These are phyloP conservation scores for Clathrospora elynae DNA, from an alignment of 2,329 filamentous ascomycete genomes.

Conservation along the genomic window DNA sequence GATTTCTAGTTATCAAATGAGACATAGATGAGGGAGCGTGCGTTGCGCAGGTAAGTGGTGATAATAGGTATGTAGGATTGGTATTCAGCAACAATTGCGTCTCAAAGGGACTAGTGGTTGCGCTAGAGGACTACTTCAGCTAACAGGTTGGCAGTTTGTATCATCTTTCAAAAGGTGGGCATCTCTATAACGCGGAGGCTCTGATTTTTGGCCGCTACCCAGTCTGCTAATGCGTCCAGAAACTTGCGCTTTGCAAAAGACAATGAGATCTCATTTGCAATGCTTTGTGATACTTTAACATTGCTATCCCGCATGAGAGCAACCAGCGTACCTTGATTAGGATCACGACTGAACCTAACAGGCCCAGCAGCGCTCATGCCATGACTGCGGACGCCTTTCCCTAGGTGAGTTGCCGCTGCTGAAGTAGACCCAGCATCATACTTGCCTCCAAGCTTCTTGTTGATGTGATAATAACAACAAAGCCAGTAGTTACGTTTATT, in stretches of 20 bases:
- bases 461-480: conserved; percentile 2
- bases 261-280: neutral
- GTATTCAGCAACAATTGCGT: conserved; percentile 9
- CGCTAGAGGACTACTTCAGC: conserved; percentile 1
- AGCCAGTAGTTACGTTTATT: conserved; percentile 2
- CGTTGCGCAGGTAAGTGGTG: too few species aligned
- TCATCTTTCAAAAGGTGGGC: neutral
- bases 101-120: conserved; percentile 17
- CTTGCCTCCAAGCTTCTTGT: neutral
- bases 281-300: neutral
- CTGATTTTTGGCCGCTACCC: conserved; percentile 1
- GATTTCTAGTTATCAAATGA: too few species aligned
- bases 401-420: neutral
- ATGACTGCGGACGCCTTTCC: neutral
- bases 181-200: conserved; percentile 7
- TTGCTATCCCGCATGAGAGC: neutral
- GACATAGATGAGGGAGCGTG: too few species aligned
- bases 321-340: neutral
- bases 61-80: conserved; percentile 6
- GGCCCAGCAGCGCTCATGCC: neutral
- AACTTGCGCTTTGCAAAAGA: conserved; percentile 1
- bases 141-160: conserved; percentile 4
- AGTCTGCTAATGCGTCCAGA: conserved; percentile 1
- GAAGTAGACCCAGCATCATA: neutral
- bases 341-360: neutral